Base-by-base conservation (phyloP, 352 stramenopile species). In the Globisporangium lucens region DNA sequence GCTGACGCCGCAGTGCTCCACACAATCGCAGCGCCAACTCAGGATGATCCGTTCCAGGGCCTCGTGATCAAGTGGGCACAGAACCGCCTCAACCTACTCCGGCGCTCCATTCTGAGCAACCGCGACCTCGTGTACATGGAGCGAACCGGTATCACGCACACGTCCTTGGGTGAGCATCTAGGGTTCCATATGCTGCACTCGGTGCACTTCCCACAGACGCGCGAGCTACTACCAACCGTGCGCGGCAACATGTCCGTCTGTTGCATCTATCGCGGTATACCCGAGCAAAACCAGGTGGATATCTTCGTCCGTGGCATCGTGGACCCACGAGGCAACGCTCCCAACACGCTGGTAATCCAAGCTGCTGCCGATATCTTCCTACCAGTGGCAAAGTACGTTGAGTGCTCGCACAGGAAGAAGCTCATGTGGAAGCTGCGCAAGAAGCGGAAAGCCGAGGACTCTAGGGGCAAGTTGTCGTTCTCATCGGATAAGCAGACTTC, bases 41-140 rank as follows among this genome's bases (percentile, higher is more conserved):
- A 55, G 9, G 46, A 43, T 3, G 43, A 65, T 3, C 60, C 60
- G 27, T 55, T 78, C 24, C 77, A 82, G 55, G 68, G 71, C 12
- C 65, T 81, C n/a, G 49, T 71, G 0, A 62, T 79, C 33, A 79
- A 79, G 62, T 81, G 75, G 75, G 74, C 75, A 63, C 70, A 56
- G 51, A 41, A 27, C 15, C 24, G 43, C 5, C 36, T 24, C 53
- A 59, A 7, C 10, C 13, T 41, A 2, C 30, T 43, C 4, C 24
- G 22, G 4, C 35, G 61, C 15, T 7, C 53, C 15, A 17, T 76
- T 36, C 43, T 76, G 2, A 70, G 73, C 30, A 78, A 77, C 68
- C 76, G 76, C 2, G 76, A 83, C 72, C 80, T 80, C 61, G 74
- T 83, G 3, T 80, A 79, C 67, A 58, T 80, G 2, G 76, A 83